Evolutionary conservation across 805 yeast species (phyloP), one percentile per base, ranked within the genome.

Genomic region (Zygosaccharomyces gambellarensis): DNA sequence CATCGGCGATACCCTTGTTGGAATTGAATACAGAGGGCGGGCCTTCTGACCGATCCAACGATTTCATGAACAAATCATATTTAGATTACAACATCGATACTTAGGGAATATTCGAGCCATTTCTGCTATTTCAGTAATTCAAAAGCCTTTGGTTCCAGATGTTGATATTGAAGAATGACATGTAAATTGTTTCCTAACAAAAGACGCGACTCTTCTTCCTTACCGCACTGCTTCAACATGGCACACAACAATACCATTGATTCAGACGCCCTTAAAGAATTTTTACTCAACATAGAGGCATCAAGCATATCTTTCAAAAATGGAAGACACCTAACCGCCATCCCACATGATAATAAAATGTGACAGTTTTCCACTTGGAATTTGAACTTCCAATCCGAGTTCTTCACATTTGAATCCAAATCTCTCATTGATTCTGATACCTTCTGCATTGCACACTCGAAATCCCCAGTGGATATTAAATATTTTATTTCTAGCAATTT

Each of bases 1-100:
- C 95, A 0, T 78, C 89, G 0, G 62, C 84, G 10, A 75, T 80
- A 1, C 90, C 90, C 0, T 51, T 80, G 3, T 66, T 67, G 29
- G 64, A 67, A 27, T n/a, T 51, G 34, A 43, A 14, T 31, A 30
- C 49, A 19, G 28, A 19, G 10, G 50, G 40, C 11, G 42, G 29
- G 29, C 36, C 28, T 17, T 42, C 28, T 6, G 28, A 42, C 23
- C 17, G 14, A 8, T 22, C 23, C 27, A 40, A n/a, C 36, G 34
- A 14, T 12, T 11, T 22, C 14, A 21, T 27, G 23, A 29, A 21
- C 31, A 25, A 28, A 12, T 39, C 31, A 12, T 48, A 25, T 17
- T 30, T 43, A 34, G 53, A 50, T 40, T 50, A 50, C 30, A 38
- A 46, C 9, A 29, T 43, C 7, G 41, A 45, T 17, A 45, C 22